A percentile compares a stretch with the other conserved stretches of the same genome.
Evolutionary conservation across 2,329 filamentous ascomycete genomes (phyloP).

Genomic region (Penicillium sp.): DNA sequence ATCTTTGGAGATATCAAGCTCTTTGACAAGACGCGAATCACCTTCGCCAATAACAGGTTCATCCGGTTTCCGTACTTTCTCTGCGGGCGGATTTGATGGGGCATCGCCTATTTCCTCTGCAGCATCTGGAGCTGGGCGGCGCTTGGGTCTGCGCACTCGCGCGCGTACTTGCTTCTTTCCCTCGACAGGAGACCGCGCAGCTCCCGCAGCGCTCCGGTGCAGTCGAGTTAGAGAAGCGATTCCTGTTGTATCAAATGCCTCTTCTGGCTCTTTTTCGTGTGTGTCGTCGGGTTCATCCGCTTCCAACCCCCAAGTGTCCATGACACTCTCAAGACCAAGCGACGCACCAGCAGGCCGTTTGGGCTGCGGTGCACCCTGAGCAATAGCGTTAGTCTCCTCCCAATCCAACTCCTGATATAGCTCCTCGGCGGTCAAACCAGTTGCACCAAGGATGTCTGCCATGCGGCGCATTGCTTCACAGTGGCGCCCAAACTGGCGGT

Average conservation of each 20-base stretch:
- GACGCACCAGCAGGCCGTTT: slow-evolving; percentile 19
- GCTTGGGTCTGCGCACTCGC: slow-evolving; percentile 29
- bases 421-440: slow-evolving; percentile 60
- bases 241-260: slow-evolving; percentile 14
- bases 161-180: slow-evolving; percentile 25
- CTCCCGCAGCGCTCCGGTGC: slow-evolving; percentile 8
- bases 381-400: slow-evolving; percentile 42
- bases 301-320: slow-evolving; percentile 36
- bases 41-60: slow-evolving; percentile 66
- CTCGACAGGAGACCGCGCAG: slow-evolving; percentile 9
- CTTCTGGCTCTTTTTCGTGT: slow-evolving; percentile 7
- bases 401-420: slow-evolving; percentile 54
- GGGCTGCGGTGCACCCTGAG: slow-evolving; percentile 18
- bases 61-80: neutral
- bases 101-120: neutral
- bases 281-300: slow-evolving; percentile 5
- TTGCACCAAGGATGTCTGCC: slow-evolving; percentile 72
- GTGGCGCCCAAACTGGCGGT: slow-evolving; percentile 68
- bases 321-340: slow-evolving; percentile 36
- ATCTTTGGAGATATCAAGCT: slow-evolving; percentile 62
- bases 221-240: slow-evolving; percentile 17
- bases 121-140: slow-evolving; percentile 7
- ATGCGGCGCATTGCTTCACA: slow-evolving; percentile 69
- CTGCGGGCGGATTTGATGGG: neutral
- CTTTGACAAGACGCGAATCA: slow-evolving; percentile 72